A percentile compares a stretch with the other conserved stretches of the same genome.
These are phyloP conservation scores for Blastomyces percursus DNA, from an alignment of 2,329 filamentous ascomycete species.

Conservation along the genomic window DNA sequence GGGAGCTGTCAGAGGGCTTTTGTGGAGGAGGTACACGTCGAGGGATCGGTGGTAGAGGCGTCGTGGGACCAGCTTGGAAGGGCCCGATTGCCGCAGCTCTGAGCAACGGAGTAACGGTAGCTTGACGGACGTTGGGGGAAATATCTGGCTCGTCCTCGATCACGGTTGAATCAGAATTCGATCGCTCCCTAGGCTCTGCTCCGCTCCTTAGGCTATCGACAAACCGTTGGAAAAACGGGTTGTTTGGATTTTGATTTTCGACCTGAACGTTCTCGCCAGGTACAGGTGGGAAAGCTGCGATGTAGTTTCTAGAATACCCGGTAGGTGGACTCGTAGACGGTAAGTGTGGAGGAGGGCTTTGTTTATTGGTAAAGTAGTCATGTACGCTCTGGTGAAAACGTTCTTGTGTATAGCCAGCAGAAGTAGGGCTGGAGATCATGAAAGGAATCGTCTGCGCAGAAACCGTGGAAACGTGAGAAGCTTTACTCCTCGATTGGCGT, in stretches of 20 bases:
- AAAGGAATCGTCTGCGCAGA: constrained; percentile 14
- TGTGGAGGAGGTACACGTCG: not conserved
- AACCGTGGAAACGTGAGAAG: constrained; percentile 11
- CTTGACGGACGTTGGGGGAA: constrained; percentile 23
- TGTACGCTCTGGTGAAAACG: constrained; percentile 12
- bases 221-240: constrained; percentile 18
- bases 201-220: constrained; percentile 13
- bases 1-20: constrained; percentile 1
- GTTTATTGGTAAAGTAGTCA: not conserved
- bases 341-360: constrained; percentile 36
- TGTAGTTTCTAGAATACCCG: not conserved
- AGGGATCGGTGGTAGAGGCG: not conserved
- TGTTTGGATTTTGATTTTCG: constrained; percentile 9
- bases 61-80: not conserved
- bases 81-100: constrained; percentile 11
- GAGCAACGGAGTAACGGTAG: constrained; percentile 20
- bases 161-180: constrained; percentile 18
- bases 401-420: constrained; percentile 17
- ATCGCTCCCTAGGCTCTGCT: constrained; percentile 9
- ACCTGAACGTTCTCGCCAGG: not conserved
- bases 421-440: constrained; percentile 12
- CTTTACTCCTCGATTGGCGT: constrained; percentile 5
- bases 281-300: constrained; percentile 3
- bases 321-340: constrained; percentile 9
- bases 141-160: constrained; percentile 22